Conservation (phyloP, 2,329 filamentous ascomycete species). For the Bretziella fagacearum region DNA sequence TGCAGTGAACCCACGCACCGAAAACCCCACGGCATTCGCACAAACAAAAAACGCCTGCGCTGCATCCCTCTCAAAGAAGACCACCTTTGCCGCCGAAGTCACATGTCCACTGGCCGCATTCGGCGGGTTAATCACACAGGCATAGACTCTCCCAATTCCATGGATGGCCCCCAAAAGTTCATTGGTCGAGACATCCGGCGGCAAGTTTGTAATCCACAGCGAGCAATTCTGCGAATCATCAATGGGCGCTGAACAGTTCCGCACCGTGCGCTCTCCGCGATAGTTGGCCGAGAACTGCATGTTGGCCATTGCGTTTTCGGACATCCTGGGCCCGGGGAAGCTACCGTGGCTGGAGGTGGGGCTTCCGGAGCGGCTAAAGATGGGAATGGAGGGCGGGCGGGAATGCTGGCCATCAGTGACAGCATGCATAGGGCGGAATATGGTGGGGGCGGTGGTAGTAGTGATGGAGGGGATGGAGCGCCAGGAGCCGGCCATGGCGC, state of each 20-base stretch:
- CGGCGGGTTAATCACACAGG: conserved; percentile 34
- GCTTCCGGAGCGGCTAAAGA: background rate
- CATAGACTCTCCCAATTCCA: conserved; percentile 33
- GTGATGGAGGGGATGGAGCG: background rate
- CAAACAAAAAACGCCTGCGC: conserved; percentile 23
- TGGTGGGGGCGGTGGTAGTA: background rate
- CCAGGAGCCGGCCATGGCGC: conserved; percentile 2
- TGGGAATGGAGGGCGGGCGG: background rate
- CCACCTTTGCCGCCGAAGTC: conserved; percentile 30
- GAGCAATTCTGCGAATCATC: conserved; percentile 29
- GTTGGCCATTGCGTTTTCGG: too few species aligned
- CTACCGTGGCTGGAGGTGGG: background rate
- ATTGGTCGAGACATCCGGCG: conserved; percentile 25
- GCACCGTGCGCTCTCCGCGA: conserved; percentile 23
- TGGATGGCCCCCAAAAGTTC: conserved; percentile 30
- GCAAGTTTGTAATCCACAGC: conserved; percentile 36
- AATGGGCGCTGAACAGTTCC: conserved; percentile 27
- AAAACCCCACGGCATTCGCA: conserved; percentile 20
- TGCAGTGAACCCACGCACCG: conserved; percentile 23
- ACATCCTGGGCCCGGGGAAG: background rate
- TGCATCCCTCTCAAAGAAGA: conserved; percentile 29
- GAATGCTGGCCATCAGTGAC: background rate
- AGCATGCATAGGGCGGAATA: conserved; percentile 10
- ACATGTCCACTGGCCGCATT: conserved; percentile 22
- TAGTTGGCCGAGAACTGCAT: conserved; percentile 23